Percentiles rank a stretch among this genome's conserved stretches.
Conservation (phyloP, 768 basidiomycete genomes). For the Lanmaoa pseudosensibilis region DNA sequence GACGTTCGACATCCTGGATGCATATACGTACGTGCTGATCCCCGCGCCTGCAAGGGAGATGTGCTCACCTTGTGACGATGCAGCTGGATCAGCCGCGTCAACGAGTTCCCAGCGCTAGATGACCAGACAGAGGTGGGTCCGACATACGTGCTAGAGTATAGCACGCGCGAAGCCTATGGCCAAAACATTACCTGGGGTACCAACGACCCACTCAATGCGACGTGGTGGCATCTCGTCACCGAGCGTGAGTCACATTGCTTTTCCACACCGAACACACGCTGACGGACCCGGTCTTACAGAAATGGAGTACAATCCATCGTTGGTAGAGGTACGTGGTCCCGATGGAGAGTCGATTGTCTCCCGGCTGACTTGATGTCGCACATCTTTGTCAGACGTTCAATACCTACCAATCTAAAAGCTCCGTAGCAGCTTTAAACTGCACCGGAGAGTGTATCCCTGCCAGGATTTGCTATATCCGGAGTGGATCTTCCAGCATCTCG, state of each 20-base stretch:
- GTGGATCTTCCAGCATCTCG: slow-evolving; percentile 61
- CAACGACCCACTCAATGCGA: slow-evolving; percentile 69
- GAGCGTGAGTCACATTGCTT: slow-evolving; percentile 45
- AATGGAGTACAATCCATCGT: slow-evolving; percentile 22
- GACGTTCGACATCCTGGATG: slow-evolving; percentile 75
- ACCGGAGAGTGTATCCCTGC: slow-evolving; percentile 54
- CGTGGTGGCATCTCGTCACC: slow-evolving; percentile 79
- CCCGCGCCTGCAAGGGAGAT: background rate
- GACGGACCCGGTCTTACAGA: slow-evolving; percentile 7
- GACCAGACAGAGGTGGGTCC: slow-evolving; percentile 56
- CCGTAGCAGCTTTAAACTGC: slow-evolving; percentile 51
- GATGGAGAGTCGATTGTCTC: background rate
- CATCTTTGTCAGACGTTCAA: slow-evolving; percentile 50
- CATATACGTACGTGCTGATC: slow-evolving; percentile 57
- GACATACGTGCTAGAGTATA: slow-evolving; percentile 61
- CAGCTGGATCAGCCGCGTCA: slow-evolving; percentile 68
- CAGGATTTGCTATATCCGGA: slow-evolving; percentile 73
- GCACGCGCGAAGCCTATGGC: slow-evolving; percentile 66
- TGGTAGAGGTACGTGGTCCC: slow-evolving; percentile 22
- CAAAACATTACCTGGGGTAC: slow-evolving; percentile 50
- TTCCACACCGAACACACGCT: background rate
- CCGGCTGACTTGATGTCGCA: background rate
- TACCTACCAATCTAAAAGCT: slow-evolving; percentile 68
- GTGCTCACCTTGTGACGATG: background rate
- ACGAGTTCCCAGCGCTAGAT: slow-evolving; percentile 55